phyloP scores from a whole-genome alignment of 768 basidiomycete genomes.

The Tricholoma bakamatsutake region DNA sequence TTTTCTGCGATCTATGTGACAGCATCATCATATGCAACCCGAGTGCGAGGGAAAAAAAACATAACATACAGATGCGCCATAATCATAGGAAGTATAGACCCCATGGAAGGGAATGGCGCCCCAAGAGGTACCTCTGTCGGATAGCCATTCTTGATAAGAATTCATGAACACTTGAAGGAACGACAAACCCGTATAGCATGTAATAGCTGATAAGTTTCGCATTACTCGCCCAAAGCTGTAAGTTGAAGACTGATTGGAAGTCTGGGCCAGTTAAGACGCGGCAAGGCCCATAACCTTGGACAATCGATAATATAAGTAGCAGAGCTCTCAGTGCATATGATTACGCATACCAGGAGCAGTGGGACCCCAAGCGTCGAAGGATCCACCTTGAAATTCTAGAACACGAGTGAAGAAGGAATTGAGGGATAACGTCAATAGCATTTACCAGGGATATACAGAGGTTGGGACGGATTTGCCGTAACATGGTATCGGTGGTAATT shows the following conservation, averaged over 20 bases:
- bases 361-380: slow-evolving; percentile 80
- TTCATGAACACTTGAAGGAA: background rate
- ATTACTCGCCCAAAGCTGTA: slow-evolving; percentile 74
- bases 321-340: background rate
- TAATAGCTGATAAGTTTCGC: slow-evolving; percentile 81
- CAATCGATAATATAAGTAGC: background rate
- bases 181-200: slow-evolving; percentile 70
- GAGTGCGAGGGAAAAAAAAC: background rate
- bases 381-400: slow-evolving; percentile 62
- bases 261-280: slow-evolving; percentile 61
- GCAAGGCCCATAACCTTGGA: slow-evolving; percentile 57
- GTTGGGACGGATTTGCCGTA: slow-evolving; percentile 43
- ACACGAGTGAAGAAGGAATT: background rate
- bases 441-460: slow-evolving; percentile 67
- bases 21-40: background rate
- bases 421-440: slow-evolving; percentile 4
- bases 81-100: slow-evolving; percentile 80
- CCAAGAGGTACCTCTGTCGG: slow-evolving; percentile 75
- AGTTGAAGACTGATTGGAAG: slow-evolving; percentile 77
- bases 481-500: slow-evolving; percentile 64
- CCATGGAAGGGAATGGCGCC: slow-evolving; percentile 75
- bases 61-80: slow-evolving; percentile 51
- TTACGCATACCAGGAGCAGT: slow-evolving; percentile 49
- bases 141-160: background rate
- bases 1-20: slow-evolving; percentile 51